A percentile compares a stretch with the other conserved stretches of the same genome.
Evolutionary conservation across 192 early-diverging fungal species (phyloP).

Genomic region (Coemansia sp.): DNA sequence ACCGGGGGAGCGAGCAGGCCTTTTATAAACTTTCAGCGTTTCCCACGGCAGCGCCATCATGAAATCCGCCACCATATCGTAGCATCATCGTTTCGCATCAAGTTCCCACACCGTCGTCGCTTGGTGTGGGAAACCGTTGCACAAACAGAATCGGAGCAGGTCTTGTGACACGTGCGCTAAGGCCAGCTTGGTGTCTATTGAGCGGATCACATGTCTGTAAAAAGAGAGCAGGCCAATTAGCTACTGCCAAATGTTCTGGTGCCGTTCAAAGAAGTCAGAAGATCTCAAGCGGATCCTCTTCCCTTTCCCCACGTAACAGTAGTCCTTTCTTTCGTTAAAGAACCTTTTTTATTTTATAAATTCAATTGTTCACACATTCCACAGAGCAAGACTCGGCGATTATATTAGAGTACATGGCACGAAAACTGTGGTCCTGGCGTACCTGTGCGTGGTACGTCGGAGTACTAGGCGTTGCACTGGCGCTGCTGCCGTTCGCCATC

Average conservation of each 20-base stretch:
- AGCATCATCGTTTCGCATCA: not conserved
- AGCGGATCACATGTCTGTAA: not conserved
- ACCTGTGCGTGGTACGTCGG: slow-evolving; percentile 21
- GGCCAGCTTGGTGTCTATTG: not conserved
- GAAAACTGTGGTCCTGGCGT: slow-evolving; percentile 26
- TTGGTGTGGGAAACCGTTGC: not conserved
- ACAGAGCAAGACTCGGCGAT: not conserved
- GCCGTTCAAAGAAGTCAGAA: not conserved
- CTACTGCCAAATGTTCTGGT: slow-evolving; percentile 3
- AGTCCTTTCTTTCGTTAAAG: not conserved
- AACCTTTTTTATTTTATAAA: not conserved
- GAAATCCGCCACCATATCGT: not conserved
- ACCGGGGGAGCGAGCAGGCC: not conserved
- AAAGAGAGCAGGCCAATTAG: not conserved
- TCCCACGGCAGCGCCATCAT: not conserved
- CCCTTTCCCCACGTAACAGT: not conserved
- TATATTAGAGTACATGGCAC: slow-evolving; percentile 1
- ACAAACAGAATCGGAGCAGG: not conserved
- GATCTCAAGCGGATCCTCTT: not conserved
- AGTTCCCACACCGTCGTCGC: not conserved
- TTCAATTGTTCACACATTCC: not conserved
- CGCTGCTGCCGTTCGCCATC: slow-evolving; percentile 48
- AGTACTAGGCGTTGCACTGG: slow-evolving; percentile 13
- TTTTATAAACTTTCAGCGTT: not conserved
- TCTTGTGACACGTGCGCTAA: not conserved